Percentiles rank a stretch among this genome's conserved stretches.
These are phyloP conservation scores for Cryphonectria parasitica DNA, from an alignment of 2,329 filamentous ascomycete genomes.

Conservation along the genomic window DNA sequence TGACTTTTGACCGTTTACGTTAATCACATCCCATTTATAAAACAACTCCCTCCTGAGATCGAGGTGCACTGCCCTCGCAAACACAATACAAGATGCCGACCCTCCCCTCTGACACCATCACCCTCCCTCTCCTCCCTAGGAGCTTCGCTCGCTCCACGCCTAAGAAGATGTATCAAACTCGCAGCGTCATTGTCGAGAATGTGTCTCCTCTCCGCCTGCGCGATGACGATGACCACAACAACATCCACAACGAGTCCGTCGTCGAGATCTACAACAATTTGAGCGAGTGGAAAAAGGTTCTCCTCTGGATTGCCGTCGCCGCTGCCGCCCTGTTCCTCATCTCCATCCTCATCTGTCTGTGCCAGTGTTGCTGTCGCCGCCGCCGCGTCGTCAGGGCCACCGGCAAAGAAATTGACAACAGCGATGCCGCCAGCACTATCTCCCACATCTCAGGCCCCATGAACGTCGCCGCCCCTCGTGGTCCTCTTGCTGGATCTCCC, in stretches of 20 bases:
- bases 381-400: not conserved
- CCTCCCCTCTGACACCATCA: constrained; percentile 6
- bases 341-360: constrained; percentile 12
- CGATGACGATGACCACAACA: not conserved
- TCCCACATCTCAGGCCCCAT: constrained; percentile 11
- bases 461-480: constrained; percentile 13
- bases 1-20: not conserved
- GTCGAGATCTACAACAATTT: constrained; percentile 13
- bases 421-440: constrained; percentile 8
- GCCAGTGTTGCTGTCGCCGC: constrained; percentile 14
- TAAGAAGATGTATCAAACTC: not conserved
- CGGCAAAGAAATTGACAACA: not conserved
- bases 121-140: constrained; percentile 3
- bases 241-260: constrained; percentile 8
- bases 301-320: constrained; percentile 7
- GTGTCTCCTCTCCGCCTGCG: not conserved
- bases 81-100: not conserved
- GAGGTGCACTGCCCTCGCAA: not conserved
- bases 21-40: not conserved
- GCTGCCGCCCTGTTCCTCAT: constrained; percentile 9
- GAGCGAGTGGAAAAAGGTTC: constrained; percentile 10
- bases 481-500: not conserved
- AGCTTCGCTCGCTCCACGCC: not conserved
- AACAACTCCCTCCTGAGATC: not conserved
- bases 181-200: not conserved